Conservation (phyloP, 2,329 filamentous ascomycete genomes). For the Fusarium bactridioides region DNA sequence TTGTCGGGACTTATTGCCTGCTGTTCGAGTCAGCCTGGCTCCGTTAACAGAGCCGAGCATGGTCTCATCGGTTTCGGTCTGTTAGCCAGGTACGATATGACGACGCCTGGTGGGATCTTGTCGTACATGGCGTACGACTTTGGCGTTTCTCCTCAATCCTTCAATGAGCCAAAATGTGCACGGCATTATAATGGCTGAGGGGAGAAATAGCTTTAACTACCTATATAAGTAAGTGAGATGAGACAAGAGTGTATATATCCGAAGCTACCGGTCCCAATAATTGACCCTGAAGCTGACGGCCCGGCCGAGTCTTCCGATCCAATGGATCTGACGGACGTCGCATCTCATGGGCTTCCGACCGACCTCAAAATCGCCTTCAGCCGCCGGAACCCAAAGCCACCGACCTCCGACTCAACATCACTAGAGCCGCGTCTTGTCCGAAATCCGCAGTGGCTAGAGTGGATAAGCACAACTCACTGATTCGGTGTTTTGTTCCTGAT, state of each 20-base stretch:
- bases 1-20: conserved; percentile 4
- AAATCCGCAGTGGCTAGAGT: conserved; percentile 15
- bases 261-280: not conserved
- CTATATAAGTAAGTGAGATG: not conserved
- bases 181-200: not conserved
- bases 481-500: not conserved
- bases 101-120: conserved; percentile 7
- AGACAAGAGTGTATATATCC: conserved; percentile 18
- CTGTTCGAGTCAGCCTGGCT: conserved; percentile 23
- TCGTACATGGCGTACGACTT: conserved; percentile 11
- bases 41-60: not conserved
- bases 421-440: not conserved
- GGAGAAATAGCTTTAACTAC: not conserved
- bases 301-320: conserved; percentile 12
- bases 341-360: not conserved
- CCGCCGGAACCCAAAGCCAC: conserved; percentile 4
- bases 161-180: not conserved
- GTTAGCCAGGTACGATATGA: conserved; percentile 27
- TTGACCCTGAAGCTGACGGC: not conserved
- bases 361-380: conserved; percentile 6
- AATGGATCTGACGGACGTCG: conserved; percentile 6
- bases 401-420: conserved; percentile 14
- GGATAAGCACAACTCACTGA: not conserved
- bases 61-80: not conserved
- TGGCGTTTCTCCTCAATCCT: not conserved